Base-by-base conservation (phyloP, 192 early-diverging fungal species). In the Paraglomus brasilianum region DNA sequence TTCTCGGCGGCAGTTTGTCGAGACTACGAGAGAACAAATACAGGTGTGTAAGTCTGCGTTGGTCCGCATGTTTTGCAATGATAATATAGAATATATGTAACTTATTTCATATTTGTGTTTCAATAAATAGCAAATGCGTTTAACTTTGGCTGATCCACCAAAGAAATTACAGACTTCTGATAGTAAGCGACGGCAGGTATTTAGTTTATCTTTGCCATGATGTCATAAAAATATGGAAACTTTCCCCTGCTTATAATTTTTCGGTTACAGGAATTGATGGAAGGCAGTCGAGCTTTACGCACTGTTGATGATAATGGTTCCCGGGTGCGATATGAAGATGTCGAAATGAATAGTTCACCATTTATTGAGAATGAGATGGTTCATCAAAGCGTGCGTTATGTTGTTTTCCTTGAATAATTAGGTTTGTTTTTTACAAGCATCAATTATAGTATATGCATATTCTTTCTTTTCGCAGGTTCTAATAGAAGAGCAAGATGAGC, bases 401-500 rank as follows among this genome's bases (percentile, higher is more conserved):
- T 14, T 22, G 10, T 21, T 45, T 45, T 19, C 4, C 1, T 39
- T 10, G 46, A 60, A 42, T 52, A 40, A 40, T 58, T 38, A 0
- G 6, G 30, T 62, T 42, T 61, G 11, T 50, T n/a, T 43, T 39
- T 50, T 1, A 24, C 9, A 17, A 41, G 39, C 8, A 4, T 64
- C 8, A 42, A 64, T 24, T 19, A 19, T n/a, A 36, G 22, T 30
- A 30, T 1, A 24, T 43, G 0, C 38, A 4, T 39, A 44, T 5
- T 15, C 48, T 17, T 39, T 1, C 17, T 50, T 8, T 55, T 17
- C 19, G 13, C 60, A 86, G 82, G 74, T 84, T 38, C 51, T 86
- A 44, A 74, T 86, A 66, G 75, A 81, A 67, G 83, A 86, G 43
- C 85, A 86, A 64, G 85, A 86, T 57, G 72, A 77, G 8, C 85